Base-by-base conservation (phyloP, 2,329 filamentous ascomycete species). In the Aspergillus aculeatus region DNA sequence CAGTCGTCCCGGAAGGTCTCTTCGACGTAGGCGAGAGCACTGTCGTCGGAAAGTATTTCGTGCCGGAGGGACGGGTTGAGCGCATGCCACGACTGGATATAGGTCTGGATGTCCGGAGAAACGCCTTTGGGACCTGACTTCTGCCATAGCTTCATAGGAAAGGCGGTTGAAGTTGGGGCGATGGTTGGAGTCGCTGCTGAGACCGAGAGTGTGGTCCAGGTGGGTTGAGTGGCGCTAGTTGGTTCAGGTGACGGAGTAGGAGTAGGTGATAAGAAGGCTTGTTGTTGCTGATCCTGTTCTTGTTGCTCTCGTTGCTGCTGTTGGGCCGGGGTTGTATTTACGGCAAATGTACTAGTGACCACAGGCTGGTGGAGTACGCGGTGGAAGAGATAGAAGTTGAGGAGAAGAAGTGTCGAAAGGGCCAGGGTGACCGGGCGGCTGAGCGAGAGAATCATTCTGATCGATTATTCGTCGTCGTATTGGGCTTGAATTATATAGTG, bases 21-120 rank as follows among this genome's bases (percentile, higher is more conserved):
- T 6, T 63, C 64, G 1, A 79, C 74, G 54, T 73, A 79, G 0
- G 62, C 59, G 16, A 74, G 69, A 29, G 65, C 64, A 44, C 62
- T 59, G 5, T 60, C 64, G 29, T 77, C 75, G 3, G 69, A 75
- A 38, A 77, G 61, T 38, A 75, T 66, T 23, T 72, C 69, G 12
- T 68, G 66, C 44, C 66, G 62, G 44, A 74, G 71, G n/a, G 41
- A 29, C 10, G 73, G 71, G 54, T 75, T 77, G 16, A 53, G 57
- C 1, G 64, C 57, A 21, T 68, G 66, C 67, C 74, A 77, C 21
- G 60, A 56, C 9, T 57, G 23, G 21, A 64, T 62, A n/a, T 52
- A 56, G 14, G 29, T n/a, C 23, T 54, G 53, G 38, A 53, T 32
- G 11, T 52, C 14, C 3, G 50, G 26, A 54, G 16, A 53, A 47